Base-by-base conservation (phyloP, 2,329 filamentous ascomycete species). In the Cordyceps cateniannulata region DNA sequence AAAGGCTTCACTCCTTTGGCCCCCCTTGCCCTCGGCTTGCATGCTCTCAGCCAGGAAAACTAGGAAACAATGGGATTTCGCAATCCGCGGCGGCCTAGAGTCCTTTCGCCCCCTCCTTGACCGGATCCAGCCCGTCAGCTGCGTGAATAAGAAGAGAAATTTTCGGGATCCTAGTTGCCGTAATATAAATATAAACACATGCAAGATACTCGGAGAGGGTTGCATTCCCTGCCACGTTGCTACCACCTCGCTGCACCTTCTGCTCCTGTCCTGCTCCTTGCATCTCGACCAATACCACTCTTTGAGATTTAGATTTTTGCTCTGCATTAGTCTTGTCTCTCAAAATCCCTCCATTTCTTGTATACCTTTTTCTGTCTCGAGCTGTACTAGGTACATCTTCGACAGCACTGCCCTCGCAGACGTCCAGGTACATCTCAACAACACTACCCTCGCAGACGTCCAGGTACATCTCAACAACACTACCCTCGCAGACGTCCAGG, bases 151-250 rank as follows among this genome's bases (percentile, higher is more conserved):
- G 16, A 22, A 22, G 18, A 44, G 55, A 42, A 32, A 29, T 44
- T 51, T 51, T 49, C 24, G 10, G 18, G 16, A 50, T 49, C 27
- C 35, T 14, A 18, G 16, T 5, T 25, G 18, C 20, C 14, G 47
- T 53, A 35, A 60, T 60, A 60, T 60, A 60, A 60, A 60, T 60
- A 60, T 49, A 60, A 53, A 18, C 51, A 32, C 47, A 53, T 48
- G 35, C 57, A 60, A 9, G 48, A 52, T 47, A 52, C 48, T 59
- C 20, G 20, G 54, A 38, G n/a, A 18, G 18, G 16, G 57, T 45
- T 60, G n/a, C 57, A 53, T 60, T 52, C 40, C 16, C 18, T 38
- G 27, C 18, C 29, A 32, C 42, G 20, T 22, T 38, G 7, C n/a
- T 6, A 18, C 38, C 32, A 27, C 32, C 42, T 27, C 7, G 35